Conservation (phyloP, 805 yeast species). For the Tetrapisispora nanseiensis region DNA sequence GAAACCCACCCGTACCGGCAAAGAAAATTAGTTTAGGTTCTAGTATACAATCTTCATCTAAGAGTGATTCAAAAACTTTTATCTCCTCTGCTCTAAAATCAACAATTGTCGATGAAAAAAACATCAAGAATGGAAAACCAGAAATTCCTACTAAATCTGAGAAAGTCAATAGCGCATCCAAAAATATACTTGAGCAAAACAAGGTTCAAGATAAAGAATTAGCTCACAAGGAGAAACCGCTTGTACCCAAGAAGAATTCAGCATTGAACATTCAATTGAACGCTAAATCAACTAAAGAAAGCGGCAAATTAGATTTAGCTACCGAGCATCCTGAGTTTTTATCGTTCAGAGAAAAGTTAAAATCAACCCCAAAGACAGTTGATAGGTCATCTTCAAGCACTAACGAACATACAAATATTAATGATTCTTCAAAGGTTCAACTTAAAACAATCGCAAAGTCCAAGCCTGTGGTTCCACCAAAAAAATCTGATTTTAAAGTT, state of each 20-base stretch:
- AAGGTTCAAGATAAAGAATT: background rate
- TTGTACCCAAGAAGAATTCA: too few relatives aligned
- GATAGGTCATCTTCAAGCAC: too few relatives aligned
- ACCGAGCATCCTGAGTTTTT: too few relatives aligned
- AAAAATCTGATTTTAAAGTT: constrained; percentile 4
- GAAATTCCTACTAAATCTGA: constrained; percentile 10
- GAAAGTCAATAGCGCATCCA: background rate
- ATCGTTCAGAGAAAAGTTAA: too few relatives aligned
- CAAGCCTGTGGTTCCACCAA: constrained; percentile 5
- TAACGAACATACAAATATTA: too few relatives aligned
- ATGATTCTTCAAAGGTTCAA: too few relatives aligned
- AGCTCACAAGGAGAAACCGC: too few relatives aligned
- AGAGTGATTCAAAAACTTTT: constrained; percentile 13
- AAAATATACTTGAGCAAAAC: background rate
- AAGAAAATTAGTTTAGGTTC: background rate
- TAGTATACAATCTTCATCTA: background rate
- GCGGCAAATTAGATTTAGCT: too few relatives aligned
- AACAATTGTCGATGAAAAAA: constrained; percentile 2
- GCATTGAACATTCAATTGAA: too few relatives aligned
- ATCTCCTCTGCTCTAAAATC: constrained; percentile 15
- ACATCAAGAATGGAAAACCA: constrained; percentile 8
- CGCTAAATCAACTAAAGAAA: too few relatives aligned
- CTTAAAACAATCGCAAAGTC: background rate
- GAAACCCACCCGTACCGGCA: background rate
- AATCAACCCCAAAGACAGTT: too few relatives aligned